These are phyloP conservation scores for Dillenia turbinata DNA, from an alignment of 164 flowering plant genomes.

Conservation along the genomic window DNA sequence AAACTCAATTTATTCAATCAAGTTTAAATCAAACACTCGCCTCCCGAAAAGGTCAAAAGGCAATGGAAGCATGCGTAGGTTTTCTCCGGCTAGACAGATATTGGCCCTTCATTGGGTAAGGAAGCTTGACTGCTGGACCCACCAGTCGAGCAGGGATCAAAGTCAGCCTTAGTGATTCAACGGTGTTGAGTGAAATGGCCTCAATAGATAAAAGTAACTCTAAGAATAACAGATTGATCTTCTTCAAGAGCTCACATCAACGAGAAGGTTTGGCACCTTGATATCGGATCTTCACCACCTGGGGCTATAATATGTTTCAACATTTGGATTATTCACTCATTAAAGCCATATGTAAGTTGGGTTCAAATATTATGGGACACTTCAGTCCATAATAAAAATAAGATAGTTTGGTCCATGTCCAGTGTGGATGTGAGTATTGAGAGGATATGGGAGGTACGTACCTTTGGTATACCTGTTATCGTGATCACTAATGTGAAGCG, in stretches of 20 bases:
- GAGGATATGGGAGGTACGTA: no score
- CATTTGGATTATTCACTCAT: no score
- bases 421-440: no score
- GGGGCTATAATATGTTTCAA: background rate
- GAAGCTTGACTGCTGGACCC: conserved; percentile 14
- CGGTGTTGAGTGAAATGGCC: background rate
- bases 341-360: no score
- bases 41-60: no score
- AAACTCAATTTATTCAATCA: no score
- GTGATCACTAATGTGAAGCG: background rate
- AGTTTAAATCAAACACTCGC: no score
- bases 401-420: no score
- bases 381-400: no score
- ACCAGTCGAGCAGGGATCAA: conserved; percentile 10
- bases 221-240: background rate
- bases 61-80: background rate
- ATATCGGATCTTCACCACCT: conserved; percentile 10
- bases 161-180: background rate
- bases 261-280: conserved; percentile 11
- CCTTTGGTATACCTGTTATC: background rate
- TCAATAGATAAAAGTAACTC: background rate
- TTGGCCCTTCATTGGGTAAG: conserved; percentile 17
- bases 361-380: no score
- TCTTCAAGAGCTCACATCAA: conserved; percentile 8
- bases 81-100: background rate